phyloP scores from a whole-genome alignment of 306 rosid genomes.

The Fagus sylvatica region DNA sequence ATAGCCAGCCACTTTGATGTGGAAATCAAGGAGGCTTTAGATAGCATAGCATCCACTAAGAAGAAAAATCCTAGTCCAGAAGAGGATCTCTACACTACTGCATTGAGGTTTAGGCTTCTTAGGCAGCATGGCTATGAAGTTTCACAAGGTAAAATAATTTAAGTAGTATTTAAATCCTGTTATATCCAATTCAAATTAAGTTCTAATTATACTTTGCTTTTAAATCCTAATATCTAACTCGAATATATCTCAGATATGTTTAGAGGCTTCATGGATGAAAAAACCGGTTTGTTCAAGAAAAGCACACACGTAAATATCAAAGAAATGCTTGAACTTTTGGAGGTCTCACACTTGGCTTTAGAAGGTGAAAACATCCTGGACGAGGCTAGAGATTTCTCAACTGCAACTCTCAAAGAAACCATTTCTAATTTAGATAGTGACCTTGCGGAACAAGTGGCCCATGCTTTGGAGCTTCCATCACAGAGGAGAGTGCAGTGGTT shows the following conservation, averaged over 20 bases:
- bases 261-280: too few relatives aligned
- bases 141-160: slow-evolving; percentile 40
- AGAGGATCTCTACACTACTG: slow-evolving; percentile 34
- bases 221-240: too few relatives aligned
- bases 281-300: neutral
- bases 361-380: slow-evolving; percentile 32
- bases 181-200: neutral
- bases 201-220: too few relatives aligned
- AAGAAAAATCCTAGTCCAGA: neutral
- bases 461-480: slow-evolving; percentile 50
- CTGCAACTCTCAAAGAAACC: slow-evolving; percentile 9
- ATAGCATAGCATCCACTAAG: slow-evolving; percentile 14
- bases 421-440: neutral
- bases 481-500: slow-evolving; percentile 69
- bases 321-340: slow-evolving; percentile 21
- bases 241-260: too few relatives aligned
- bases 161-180: neutral
- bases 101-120: slow-evolving; percentile 50
- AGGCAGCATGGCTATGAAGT: slow-evolving; percentile 52
- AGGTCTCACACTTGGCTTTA: slow-evolving; percentile 31
- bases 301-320: neutral
- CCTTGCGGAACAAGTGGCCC: slow-evolving; percentile 24
- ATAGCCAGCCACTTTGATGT: slow-evolving; percentile 37
- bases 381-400: slow-evolving; percentile 7
- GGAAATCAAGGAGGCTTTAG: slow-evolving; percentile 41